Base-by-base conservation (phyloP, 768 basidiomycete species). In the Tylopilus cervinicoccineus region DNA sequence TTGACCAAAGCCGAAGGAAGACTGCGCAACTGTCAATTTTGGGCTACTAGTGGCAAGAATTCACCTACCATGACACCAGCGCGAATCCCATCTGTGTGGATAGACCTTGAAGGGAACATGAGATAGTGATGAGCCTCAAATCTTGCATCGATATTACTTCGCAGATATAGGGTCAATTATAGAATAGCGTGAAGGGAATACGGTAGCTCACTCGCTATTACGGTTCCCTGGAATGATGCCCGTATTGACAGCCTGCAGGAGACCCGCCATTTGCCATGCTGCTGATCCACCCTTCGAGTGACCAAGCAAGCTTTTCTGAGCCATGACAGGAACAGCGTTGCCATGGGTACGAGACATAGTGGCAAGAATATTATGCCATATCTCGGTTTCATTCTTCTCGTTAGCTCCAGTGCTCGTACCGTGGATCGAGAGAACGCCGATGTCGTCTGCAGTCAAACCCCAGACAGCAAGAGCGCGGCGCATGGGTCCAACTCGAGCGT, bases 251-350 rank as follows among this genome's bases (percentile, higher is more conserved):
- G 84, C 83, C 67, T 99, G 93, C 46, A 93, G 70, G 47, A 98
- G 76, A 57, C 96, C 96, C 59, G 84, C 86, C 78, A 96, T 81
- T 71, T 93, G 91, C 95, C 93, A 97, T 2, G 93, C 89, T 46
- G 95, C 95, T n/a, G 96, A 91, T 52, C 95, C 96, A 68, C 96
- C 96, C 77, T 99, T 99, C 11, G 95, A 86, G 65, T 99, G 95
- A 52, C 96, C 96, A 26, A 95, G 86, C 42, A 99, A 77, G 67
- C 88, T 92, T 79, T 99, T 99, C 70, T 98, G 96, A 3, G 96
- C 93, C 68, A 98, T 87, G 61, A 96, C 84, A 5, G 96, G 96
- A 39, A 95, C 85, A n/a, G 94, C 93, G 67, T 98, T 98, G 45
- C 96, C 95, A 32, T 84, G 81, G 7, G 92, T 90, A 53, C 96